Conservation (phyloP, 2,329 filamentous ascomycete genomes). For the Neonectria coccinea region DNA sequence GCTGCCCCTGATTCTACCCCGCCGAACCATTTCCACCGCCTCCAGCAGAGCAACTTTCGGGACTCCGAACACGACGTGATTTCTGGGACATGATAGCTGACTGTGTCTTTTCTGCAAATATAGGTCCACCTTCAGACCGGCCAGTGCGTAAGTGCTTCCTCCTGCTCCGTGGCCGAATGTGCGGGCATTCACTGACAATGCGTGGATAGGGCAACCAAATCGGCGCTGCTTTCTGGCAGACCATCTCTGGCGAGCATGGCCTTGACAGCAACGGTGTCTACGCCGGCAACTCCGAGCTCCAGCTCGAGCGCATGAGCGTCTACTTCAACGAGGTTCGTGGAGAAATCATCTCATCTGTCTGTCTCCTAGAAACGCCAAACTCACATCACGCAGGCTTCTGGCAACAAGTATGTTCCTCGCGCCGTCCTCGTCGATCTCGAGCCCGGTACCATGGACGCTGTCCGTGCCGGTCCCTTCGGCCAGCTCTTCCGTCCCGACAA, state of each 20-base stretch:
- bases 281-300: constrained; percentile 97
- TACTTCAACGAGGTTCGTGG: constrained; percentile 85
- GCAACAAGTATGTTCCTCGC: constrained; percentile 99
- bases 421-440: constrained; percentile 99
- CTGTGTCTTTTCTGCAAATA: constrained; percentile 62
- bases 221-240: constrained; percentile 99
- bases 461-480: constrained; percentile 97
- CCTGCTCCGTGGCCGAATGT: neutral
- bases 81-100: constrained; percentile 62
- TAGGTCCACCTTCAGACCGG: constrained; percentile 99
- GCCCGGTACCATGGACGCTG: constrained; percentile 99
- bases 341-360: neutral
- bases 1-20: constrained; percentile 55
- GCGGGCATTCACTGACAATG: constrained; percentile 52
- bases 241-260: constrained; percentile 90
- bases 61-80: constrained; percentile 24
- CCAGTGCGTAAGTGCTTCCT: constrained; percentile 82
- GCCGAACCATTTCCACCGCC: constrained; percentile 43
- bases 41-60: constrained; percentile 32
- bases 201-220: constrained; percentile 95
- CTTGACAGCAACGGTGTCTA: constrained; percentile 99
- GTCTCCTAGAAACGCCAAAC: constrained; percentile 13
- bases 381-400: constrained; percentile 74
- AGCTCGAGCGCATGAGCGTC: constrained; percentile 99
- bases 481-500: constrained; percentile 99